Conservation (phyloP, 176 grass and related monocot genomes). For the Typha latifolia region DNA sequence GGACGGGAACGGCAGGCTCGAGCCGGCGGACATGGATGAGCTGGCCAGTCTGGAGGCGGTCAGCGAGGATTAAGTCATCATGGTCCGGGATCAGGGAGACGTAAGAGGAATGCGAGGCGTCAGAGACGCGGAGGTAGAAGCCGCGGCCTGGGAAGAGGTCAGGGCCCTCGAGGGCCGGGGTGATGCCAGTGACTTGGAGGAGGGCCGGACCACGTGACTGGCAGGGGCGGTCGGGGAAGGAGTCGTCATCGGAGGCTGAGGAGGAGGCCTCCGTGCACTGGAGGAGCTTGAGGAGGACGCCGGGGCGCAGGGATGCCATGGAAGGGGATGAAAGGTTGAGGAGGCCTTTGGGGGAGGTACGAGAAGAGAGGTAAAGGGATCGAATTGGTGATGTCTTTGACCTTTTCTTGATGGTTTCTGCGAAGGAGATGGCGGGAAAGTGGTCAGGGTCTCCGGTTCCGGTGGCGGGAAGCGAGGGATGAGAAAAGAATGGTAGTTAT, state of each 20-base stretch:
- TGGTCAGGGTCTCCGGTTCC: background rate
- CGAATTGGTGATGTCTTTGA: background rate
- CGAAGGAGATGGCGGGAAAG: background rate
- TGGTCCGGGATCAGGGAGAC: slow-evolving; percentile 70
- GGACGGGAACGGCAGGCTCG: slow-evolving; percentile 44
- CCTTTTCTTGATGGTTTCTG: background rate
- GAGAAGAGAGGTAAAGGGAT: background rate
- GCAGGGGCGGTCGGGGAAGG: background rate
- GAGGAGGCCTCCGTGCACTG: slow-evolving; percentile 30
- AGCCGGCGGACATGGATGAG: slow-evolving; percentile 60
- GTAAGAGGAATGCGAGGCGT: slow-evolving; percentile 64
- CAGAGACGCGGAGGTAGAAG: slow-evolving; percentile 86
- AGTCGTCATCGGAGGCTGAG: background rate
- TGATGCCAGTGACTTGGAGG: slow-evolving; percentile 18
- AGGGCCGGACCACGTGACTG: background rate
- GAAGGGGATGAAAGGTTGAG: slow-evolving; percentile 15
- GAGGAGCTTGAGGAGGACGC: slow-evolving; percentile 62
- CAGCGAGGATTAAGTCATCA: slow-evolving; percentile 65
- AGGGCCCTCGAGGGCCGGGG: slow-evolving; percentile 19
- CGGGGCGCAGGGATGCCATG: slow-evolving; percentile 51
- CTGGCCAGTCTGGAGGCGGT: slow-evolving; percentile 81
- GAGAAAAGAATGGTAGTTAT: background rate
- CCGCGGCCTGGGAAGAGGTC: slow-evolving; percentile 67
- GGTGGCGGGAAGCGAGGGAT: slow-evolving; percentile 1
- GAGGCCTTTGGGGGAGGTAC: too few relatives aligned